Percentiles rank a stretch among this genome's conserved stretches.
Evolutionary conservation across 2,329 filamentous ascomycete species (phyloP).

Genomic region (Venturia asperata): DNA sequence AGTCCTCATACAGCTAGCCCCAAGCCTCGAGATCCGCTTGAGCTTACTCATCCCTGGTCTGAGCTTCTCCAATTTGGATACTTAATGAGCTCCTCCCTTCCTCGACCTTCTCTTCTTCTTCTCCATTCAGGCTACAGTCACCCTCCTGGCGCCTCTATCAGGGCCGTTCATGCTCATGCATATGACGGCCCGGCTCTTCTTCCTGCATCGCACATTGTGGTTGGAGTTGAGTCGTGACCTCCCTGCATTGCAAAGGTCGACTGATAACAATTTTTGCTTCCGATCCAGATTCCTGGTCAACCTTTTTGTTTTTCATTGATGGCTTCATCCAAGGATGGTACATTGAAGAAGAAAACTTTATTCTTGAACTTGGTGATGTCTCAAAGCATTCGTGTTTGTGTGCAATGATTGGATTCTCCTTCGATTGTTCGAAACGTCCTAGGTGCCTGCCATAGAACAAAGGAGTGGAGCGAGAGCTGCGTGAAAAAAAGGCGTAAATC

Average conservation of each 20-base stretch:
- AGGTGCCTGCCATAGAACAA: no score
- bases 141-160: not conserved
- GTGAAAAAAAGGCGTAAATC: no score
- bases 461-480: no score
- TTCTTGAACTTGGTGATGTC: not conserved
- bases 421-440: no score
- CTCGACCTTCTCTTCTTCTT: conserved; percentile 1
- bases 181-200: not conserved
- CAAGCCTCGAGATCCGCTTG: not conserved
- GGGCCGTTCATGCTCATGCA: not conserved
- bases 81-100: not conserved
- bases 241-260: no score
- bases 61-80: not conserved
- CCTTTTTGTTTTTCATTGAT: conserved; percentile 6
- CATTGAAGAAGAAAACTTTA: not conserved
- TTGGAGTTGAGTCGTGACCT: not conserved
- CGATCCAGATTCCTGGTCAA: not conserved
- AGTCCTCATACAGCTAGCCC: not conserved
- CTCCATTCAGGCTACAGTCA: not conserved
- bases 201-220: not conserved
- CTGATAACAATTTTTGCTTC: not conserved
- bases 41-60: not conserved
- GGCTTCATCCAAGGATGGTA: not conserved
- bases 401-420: no score
- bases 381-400: not conserved